Percentiles rank a stretch among this genome's conserved stretches.
These are phyloP conservation scores for Wickerhamiella domercqiae DNA, from an alignment of 805 yeast genomes.

Conservation along the genomic window DNA sequence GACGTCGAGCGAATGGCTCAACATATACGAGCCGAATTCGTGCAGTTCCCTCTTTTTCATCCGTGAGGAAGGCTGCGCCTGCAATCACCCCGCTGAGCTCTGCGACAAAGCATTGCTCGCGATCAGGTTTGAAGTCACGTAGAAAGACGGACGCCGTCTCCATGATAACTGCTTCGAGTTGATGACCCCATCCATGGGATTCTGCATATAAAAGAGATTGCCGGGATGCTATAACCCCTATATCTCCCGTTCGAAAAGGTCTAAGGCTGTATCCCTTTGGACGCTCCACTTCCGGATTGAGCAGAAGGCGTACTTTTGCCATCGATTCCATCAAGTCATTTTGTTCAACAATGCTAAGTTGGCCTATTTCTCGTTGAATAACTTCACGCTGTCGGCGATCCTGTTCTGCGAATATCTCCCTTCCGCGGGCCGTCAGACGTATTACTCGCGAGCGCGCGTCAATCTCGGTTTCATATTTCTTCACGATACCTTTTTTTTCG, in stretches of 20 bases:
- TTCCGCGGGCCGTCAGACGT: background rate
- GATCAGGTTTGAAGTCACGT: background rate
- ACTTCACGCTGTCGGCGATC: conserved; percentile 1
- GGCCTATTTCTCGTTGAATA: background rate
- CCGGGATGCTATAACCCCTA: conserved; percentile 1
- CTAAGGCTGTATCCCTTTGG: no score
- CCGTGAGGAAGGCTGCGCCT: conserved; percentile 2
- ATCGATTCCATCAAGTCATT: conserved; percentile 1
- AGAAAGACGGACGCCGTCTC: conserved; percentile 1
- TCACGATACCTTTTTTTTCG: background rate
- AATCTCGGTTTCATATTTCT: background rate
- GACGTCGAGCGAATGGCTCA: conserved; percentile 3
- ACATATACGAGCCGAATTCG: conserved; percentile 3
- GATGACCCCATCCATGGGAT: conserved; percentile 1
- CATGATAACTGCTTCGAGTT: background rate
- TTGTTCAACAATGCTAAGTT: background rate
- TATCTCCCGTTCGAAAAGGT: conserved; percentile 1
- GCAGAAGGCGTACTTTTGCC: background rate
- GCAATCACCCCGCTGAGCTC: conserved; percentile 3
- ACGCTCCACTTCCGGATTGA: background rate
- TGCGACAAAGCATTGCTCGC: conserved; percentile 4
- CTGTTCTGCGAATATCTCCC: background rate
- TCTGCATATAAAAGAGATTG: conserved; percentile 4
- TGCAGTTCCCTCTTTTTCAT: conserved; percentile 1
- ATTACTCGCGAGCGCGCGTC: conserved; percentile 1